Evolutionary conservation across 768 basidiomycete genomes (phyloP), one percentile per base, ranked within the genome.

Genomic region (Termitomyces sp.): DNA sequence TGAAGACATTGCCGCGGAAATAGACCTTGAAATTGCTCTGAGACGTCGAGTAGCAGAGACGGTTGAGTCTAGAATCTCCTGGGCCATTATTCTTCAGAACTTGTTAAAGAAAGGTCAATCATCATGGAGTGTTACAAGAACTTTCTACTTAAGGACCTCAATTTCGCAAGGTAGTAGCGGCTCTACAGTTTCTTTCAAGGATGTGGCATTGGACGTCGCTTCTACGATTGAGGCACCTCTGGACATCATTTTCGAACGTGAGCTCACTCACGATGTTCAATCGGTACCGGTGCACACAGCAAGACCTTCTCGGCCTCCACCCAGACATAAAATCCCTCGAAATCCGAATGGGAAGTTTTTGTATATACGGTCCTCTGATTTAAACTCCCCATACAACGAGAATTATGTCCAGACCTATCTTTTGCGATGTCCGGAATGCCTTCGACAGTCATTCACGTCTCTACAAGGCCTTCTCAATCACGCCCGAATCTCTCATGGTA

Each of bases 381-480:
- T 67, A 44, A 59, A 58, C 41, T 54, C 62, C 46, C 56, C 63
- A 59, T 62, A 60, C 37, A 60, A 62, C 32, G 64, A 67, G 36
- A 64, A 62, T 9, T 59, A 60, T 41, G 61, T 67, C 27, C 67
- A 66, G 43, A 61, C 71, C 16, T 73, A 74, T 53, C 68, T 81
- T 24, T 65, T 83, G 34, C 73, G 71, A 52, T 83, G 82, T 53
- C 79, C 81, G 2, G 64, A 64, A 41, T 82, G 81, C 57, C 63
- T 65, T 20, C 74, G 78, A 46, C 77, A 73, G 1, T 62, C 74
- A 0, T 83, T 83, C 58, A 75, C 74, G 5, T 76, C 77, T 6
- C 71, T 82, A 1, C 82, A 83, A 66, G 82, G 81, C 4, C 72
- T 83, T 16, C 72, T 81, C 29, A 82, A 82, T 62, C 82, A 83